A percentile compares a stretch with the other conserved stretches of the same genome.
Conservation (phyloP, 768 basidiomycete species). For the Tulasnella calospora region DNA sequence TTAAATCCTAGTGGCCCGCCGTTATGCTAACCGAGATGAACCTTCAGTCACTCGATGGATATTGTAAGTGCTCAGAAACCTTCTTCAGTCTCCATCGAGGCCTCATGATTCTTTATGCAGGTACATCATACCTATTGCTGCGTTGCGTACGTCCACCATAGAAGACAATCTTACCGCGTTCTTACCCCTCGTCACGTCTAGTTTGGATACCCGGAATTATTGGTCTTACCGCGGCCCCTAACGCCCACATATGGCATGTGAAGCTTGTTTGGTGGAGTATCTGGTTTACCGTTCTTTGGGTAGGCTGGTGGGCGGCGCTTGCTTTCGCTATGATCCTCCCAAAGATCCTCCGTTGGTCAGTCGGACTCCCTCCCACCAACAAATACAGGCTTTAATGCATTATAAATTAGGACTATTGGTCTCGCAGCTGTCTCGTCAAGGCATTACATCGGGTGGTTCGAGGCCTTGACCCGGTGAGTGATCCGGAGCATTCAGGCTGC, state of each 20-base stretch:
- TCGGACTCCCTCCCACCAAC: neutral
- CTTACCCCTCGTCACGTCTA: constrained; percentile 26
- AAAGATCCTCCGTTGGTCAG: constrained; percentile 24
- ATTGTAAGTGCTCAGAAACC: constrained; percentile 34
- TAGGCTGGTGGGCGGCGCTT: constrained; percentile 74
- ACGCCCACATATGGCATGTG: constrained; percentile 59
- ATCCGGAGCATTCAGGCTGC: neutral
- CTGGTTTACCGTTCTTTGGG: constrained; percentile 78
- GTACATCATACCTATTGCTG: constrained; percentile 37
- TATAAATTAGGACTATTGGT: constrained; percentile 60
- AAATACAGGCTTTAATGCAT: constrained; percentile 36
- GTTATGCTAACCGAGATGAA: neutral
- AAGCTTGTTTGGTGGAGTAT: constrained; percentile 74
- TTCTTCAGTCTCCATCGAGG: neutral
- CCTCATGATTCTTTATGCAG: neutral
- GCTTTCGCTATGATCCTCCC: constrained; percentile 48
- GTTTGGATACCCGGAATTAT: constrained; percentile 54
- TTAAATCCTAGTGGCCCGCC: neutral
- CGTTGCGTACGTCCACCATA: constrained; percentile 17
- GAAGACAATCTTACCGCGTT: neutral
- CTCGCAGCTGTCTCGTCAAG: constrained; percentile 64
- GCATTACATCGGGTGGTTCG: constrained; percentile 76
- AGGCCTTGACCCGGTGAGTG: constrained; percentile 54
- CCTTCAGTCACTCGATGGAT: constrained; percentile 63
- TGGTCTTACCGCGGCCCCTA: constrained; percentile 48